phyloP scores from a whole-genome alignment of 306 rosid species.

The Parietaria judaica region DNA sequence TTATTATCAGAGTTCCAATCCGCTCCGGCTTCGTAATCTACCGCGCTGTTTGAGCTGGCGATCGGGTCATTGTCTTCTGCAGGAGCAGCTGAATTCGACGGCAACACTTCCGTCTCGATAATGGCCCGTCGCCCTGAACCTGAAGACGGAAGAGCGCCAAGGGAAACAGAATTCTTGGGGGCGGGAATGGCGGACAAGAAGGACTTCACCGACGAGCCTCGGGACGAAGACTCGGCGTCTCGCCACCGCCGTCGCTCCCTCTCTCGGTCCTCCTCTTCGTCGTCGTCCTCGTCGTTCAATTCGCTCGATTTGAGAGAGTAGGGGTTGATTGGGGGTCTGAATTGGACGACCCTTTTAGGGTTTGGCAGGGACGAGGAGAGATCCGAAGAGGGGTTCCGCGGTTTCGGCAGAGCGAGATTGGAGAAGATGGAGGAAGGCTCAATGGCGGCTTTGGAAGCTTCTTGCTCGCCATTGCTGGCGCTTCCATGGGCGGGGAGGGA shows the following conservation, averaged over 20 bases:
- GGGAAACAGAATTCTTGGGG: conserved; percentile 48
- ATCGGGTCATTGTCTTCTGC: conserved; percentile 11
- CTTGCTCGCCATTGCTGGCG: not conserved
- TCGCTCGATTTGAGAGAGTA: conserved; percentile 24
- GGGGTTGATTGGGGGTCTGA: conserved; percentile 58
- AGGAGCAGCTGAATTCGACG: conserved; percentile 18
- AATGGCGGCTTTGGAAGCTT: conserved; percentile 9
- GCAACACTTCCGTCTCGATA: conserved; percentile 32
- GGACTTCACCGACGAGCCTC: conserved; percentile 47
- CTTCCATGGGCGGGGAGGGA: conserved; percentile 30
- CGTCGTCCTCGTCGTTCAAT: conserved; percentile 36
- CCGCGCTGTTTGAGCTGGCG: conserved; percentile 33
- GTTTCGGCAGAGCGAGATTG: conserved; percentile 48
- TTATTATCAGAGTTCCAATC: conserved; percentile 26
- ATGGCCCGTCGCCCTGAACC: conserved; percentile 64
- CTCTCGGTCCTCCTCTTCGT: conserved; percentile 30
- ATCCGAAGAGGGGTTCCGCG: conserved; percentile 30
- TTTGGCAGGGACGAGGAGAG: conserved; percentile 25
- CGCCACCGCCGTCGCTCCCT: conserved; percentile 29
- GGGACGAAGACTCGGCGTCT: conserved; percentile 28
- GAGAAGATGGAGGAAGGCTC: conserved; percentile 19
- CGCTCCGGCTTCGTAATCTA: conserved; percentile 22
- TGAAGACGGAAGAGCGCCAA: conserved; percentile 48
- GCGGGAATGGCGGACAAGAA: conserved; percentile 78
- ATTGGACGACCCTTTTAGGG: conserved; percentile 54